Evolutionary conservation across 1,284 basidiomycete genomes (phyloP), one percentile per base, ranked within the genome.

Genomic region (Puccinia polysora): DNA sequence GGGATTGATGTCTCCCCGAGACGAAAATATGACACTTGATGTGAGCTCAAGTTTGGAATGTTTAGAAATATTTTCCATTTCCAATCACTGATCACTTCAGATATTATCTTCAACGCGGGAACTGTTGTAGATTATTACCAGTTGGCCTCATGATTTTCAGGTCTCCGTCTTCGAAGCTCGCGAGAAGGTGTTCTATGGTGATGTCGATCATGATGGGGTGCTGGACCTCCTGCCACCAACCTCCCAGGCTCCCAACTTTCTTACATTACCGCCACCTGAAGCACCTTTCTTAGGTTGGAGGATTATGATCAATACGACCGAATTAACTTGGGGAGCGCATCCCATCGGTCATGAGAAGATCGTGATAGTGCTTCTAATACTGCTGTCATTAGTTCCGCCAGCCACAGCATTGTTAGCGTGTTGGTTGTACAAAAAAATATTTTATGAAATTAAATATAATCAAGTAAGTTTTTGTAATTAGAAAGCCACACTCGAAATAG

Each of bases 371-470:
- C 89, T 91, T 84, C 94, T 89, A 78, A 89, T 87, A 1, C 84
- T 94, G 34, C 83, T 94, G 55, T 82, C 89, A 50, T 78, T 86
- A 45, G 89, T 94, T 74, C 91, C 91, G 10, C 81, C 91, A 75
- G 84, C 92, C 80, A 93, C 91, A 20, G 91, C 86, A 74, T 84
- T 86, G 15, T 83, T 89, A 67, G 90, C 91, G 7, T 90, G 90
- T 43, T 79, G 87, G 65, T 81, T 91, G 81, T 95, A 94, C 85
- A 89, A 91, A 86, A 91, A 89, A 87, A 88, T 88, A 12, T 95
- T 95, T 85, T 95, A 95, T 79, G 89, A 90, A 28, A 93, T 95
- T 83, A 91, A 86, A 80, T 87, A 91, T 83, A 95, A 95, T 82
- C 87, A 88, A 80, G 69, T 71, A 34, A 63, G 58, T 23, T 40